Conservation (phyloP, 1,284 basidiomycete species). For the Mycena sp. region DNA sequence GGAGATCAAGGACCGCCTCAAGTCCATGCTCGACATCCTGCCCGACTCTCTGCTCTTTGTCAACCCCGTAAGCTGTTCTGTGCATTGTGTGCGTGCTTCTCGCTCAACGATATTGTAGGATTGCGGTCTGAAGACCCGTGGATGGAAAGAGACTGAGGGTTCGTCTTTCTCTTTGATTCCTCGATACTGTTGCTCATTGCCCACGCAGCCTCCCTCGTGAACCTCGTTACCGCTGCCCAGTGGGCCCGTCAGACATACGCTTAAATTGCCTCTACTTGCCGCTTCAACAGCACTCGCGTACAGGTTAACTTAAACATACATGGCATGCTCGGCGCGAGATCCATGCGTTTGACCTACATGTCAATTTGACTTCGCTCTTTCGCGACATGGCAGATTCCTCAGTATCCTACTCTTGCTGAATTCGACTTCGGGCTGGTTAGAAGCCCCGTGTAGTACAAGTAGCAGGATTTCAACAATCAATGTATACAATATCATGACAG, state of each 20-base stretch:
- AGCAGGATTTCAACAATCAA: slow-evolving; percentile 3
- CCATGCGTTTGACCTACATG: slow-evolving; percentile 26
- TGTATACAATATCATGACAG: slow-evolving; percentile 3
- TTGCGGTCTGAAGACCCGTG: slow-evolving; percentile 93
- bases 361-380: slow-evolving; percentile 18
- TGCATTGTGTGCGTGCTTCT: background rate
- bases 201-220: slow-evolving; percentile 73
- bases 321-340: slow-evolving; percentile 20
- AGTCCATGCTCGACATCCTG: slow-evolving; percentile 84
- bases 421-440: too few relatives aligned
- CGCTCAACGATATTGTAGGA: slow-evolving; percentile 45
- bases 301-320: slow-evolving; percentile 30
- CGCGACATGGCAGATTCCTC: background rate
- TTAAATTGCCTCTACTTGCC: slow-evolving; percentile 64
- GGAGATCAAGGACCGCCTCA: slow-evolving; percentile 96
- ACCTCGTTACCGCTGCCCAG: slow-evolving; percentile 90
- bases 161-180: slow-evolving; percentile 38
- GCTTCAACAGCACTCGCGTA: slow-evolving; percentile 87
- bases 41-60: slow-evolving; percentile 86
- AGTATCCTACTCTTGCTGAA: too few relatives aligned
- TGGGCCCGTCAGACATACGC: slow-evolving; percentile 88
- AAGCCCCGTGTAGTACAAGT: background rate
- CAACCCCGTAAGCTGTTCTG: slow-evolving; percentile 69
- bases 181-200: slow-evolving; percentile 2
- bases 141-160: slow-evolving; percentile 94